Evolutionary conservation across 192 early-diverging fungal genomes (phyloP).

Genomic region (Mortierella hygrophila): DNA sequence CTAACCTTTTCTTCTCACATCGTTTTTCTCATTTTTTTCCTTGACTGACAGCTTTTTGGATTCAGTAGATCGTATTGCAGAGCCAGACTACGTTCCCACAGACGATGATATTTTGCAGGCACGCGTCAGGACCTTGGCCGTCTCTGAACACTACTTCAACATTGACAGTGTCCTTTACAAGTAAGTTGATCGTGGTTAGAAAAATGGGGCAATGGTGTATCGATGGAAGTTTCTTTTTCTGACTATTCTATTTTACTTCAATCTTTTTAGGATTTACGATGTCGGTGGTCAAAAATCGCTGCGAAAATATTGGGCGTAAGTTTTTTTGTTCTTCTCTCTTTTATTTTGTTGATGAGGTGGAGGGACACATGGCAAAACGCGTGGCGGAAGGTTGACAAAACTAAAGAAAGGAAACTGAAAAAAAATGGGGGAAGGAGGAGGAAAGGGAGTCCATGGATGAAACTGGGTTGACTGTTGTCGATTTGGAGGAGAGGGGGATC

Average conservation of each 20-base stretch:
- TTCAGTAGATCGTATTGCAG: slow-evolving; percentile 64
- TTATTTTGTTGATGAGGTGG: not conserved
- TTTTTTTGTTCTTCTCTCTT: slow-evolving; percentile 22
- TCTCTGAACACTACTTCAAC: slow-evolving; percentile 76
- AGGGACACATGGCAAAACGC: slow-evolving; percentile 3
- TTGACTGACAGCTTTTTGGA: slow-evolving; percentile 60
- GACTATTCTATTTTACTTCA: slow-evolving; percentile 14
- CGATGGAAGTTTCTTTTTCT: slow-evolving; percentile 4
- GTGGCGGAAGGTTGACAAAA: not conserved
- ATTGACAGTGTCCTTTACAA: slow-evolving; percentile 67
- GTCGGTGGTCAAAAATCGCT: slow-evolving; percentile 79
- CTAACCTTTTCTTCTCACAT: not conserved
- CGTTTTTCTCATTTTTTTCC: not conserved
- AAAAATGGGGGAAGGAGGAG: not conserved
- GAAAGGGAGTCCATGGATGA: not conserved
- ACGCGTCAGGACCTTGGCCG: slow-evolving; percentile 77
- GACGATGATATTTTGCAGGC: slow-evolving; percentile 79
- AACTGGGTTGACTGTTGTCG: not conserved
- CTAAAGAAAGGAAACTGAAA: not conserved
- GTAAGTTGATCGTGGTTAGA: slow-evolving; percentile 20
- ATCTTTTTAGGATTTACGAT: slow-evolving; percentile 70
- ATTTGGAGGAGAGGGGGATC: not conserved
- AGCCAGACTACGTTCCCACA: slow-evolving; percentile 67
- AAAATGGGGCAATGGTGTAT: not conserved
- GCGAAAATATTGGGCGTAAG: slow-evolving; percentile 75